Evolutionary conservation across 768 basidiomycete genomes (phyloP).

Genomic region (Leccinum fibrillosum): DNA sequence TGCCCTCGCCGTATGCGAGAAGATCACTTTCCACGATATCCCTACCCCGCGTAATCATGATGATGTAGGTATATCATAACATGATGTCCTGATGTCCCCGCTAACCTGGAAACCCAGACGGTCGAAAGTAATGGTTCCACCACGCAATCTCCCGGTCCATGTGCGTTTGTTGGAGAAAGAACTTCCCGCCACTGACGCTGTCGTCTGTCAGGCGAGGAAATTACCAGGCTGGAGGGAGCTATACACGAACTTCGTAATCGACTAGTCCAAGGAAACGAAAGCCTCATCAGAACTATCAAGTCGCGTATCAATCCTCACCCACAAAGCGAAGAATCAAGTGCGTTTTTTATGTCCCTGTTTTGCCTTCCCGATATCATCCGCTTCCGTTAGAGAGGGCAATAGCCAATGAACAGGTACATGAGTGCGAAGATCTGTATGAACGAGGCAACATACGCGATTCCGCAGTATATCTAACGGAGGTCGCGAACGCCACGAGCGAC

Average conservation of each 20-base stretch:
- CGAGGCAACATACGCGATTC: not conserved
- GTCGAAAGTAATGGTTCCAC: not conserved
- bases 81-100: not conserved
- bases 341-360: not conserved
- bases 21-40: not conserved
- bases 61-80: not conserved
- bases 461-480: not conserved
- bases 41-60: not conserved
- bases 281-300: not conserved
- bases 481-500: not conserved
- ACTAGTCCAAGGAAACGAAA: not conserved
- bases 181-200: not conserved
- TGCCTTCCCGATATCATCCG: not conserved
- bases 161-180: not conserved
- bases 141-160: not conserved
- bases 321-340: not conserved
- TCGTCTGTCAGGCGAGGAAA: not conserved
- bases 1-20: not conserved
- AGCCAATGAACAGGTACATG: not conserved
- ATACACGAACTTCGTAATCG: not conserved
- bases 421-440: no score
- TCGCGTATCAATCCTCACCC: not conserved
- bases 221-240: not conserved
- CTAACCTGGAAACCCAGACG: not conserved
- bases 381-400: not conserved